Percentiles rank a stretch among this genome's conserved stretches.
These are phyloP conservation scores for Mangifera indica DNA, from an alignment of 345 rosid genomes.

Conservation along the genomic window DNA sequence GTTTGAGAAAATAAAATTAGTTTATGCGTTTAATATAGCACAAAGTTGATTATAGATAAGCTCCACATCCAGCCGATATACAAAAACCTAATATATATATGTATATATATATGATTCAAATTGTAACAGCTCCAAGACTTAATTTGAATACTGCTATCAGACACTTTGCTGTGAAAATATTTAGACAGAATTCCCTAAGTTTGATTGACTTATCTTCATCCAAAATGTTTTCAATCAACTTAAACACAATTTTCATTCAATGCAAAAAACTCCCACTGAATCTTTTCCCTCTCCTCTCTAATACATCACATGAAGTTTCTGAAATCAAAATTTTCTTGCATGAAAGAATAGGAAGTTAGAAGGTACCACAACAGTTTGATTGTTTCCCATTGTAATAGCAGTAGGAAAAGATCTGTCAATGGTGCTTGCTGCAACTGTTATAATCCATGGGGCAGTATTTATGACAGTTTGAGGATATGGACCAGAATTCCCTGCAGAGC, in stretches of 20 bases:
- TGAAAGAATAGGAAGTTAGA: conserved; percentile 12
- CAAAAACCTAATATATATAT: too few species aligned
- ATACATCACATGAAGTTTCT: background rate
- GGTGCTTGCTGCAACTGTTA: conserved; percentile 40
- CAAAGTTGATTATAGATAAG: background rate
- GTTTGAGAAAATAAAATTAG: conserved; percentile 23
- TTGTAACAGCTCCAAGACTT: background rate
- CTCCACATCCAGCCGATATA: background rate
- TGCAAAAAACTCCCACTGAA: background rate
- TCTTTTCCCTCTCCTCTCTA: background rate
- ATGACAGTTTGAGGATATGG: conserved; percentile 27
- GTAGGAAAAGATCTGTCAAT: conserved; percentile 40
- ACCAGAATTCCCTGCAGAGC: conserved; percentile 37
- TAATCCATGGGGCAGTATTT: conserved; percentile 38
- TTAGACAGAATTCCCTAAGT: background rate
- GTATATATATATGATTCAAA: too few species aligned
- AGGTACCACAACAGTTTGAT: conserved; percentile 35
- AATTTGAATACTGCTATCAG: background rate
- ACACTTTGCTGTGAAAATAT: background rate
- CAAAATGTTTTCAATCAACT: background rate
- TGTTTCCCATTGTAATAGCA: conserved; percentile 26
- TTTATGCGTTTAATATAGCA: background rate
- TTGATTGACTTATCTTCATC: background rate
- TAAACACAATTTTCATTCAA: background rate
- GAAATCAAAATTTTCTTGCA: background rate